Percentiles rank a stretch among this genome's conserved stretches.
Evolutionary conservation across 495 filamentous ascomycete species (phyloP).

Genomic region (Podospora fimiseda): DNA sequence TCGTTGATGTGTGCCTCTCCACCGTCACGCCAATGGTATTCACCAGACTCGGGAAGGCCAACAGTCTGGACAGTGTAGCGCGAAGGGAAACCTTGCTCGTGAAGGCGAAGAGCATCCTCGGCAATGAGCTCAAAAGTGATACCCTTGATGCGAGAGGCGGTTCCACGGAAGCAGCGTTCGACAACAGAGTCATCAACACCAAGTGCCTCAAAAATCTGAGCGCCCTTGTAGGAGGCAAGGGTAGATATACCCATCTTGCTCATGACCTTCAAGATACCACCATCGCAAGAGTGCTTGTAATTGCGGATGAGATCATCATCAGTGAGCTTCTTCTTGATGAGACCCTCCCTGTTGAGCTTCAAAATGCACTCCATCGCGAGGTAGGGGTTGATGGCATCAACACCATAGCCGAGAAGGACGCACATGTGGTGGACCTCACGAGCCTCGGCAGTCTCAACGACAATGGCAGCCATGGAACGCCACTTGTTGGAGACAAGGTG

Average conservation of each 20-base stretch:
- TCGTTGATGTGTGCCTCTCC: slow-evolving; percentile 99
- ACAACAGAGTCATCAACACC: slow-evolving; percentile 94
- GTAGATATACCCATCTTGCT: slow-evolving; percentile 99
- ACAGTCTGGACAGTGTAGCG: slow-evolving; percentile 70
- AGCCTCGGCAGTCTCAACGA: slow-evolving; percentile 93
- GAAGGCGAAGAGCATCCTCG: slow-evolving; percentile 92
- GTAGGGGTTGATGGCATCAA: slow-evolving; percentile 95
- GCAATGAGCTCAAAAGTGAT: slow-evolving; percentile 94
- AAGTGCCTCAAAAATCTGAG: slow-evolving; percentile 98
- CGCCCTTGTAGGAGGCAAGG: slow-evolving; percentile 95
- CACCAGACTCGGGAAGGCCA: slow-evolving; percentile 88
- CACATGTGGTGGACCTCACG: slow-evolving; percentile 99
- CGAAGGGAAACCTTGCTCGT: slow-evolving; percentile 91
- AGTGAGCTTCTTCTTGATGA: slow-evolving; percentile 83
- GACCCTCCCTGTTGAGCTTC: slow-evolving; percentile 93
- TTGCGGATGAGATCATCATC: slow-evolving; percentile 87
- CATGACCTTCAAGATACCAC: slow-evolving; percentile 99
- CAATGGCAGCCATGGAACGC: slow-evolving; percentile 80
- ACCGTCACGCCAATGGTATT: slow-evolving; percentile 99
- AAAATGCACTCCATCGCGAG: slow-evolving; percentile 96
- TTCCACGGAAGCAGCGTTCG: slow-evolving; percentile 93
- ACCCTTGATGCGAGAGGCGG: slow-evolving; percentile 91
- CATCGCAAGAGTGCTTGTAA: slow-evolving; percentile 97
- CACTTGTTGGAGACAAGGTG: slow-evolving; percentile 96
- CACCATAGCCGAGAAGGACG: slow-evolving; percentile 92